Percentiles rank a stretch among this genome's conserved stretches.
phyloP scores from a whole-genome alignment of 2,329 filamentous ascomycete genomes.

The Fusarium sp. region DNA sequence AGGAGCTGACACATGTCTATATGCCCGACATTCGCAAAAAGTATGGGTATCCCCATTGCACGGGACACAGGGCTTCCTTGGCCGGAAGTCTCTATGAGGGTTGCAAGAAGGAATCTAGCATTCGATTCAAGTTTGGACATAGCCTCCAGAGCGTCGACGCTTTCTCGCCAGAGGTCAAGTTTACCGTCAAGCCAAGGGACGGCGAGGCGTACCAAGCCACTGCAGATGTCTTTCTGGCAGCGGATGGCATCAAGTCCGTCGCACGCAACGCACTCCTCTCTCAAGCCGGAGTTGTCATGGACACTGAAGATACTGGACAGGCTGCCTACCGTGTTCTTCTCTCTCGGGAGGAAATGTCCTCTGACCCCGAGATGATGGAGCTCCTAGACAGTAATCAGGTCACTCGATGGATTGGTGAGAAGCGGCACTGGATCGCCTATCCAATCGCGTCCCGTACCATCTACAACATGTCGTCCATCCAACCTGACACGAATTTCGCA shows the following conservation, averaged over 20 bases:
- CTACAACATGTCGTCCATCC: slow-evolving; percentile 71
- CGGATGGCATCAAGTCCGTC: slow-evolving; percentile 66
- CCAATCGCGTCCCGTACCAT: slow-evolving; percentile 73
- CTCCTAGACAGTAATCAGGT: slow-evolving; percentile 74
- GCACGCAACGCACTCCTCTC: slow-evolving; percentile 50
- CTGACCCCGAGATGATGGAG: slow-evolving; percentile 73
- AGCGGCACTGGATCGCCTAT: slow-evolving; percentile 81
- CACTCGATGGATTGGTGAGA: slow-evolving; percentile 79
- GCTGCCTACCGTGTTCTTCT: slow-evolving; percentile 85
- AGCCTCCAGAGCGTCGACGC: slow-evolving; percentile 65
- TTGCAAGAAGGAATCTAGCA: slow-evolving; percentile 69
- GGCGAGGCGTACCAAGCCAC: slow-evolving; percentile 63
- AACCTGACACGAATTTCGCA: slow-evolving; percentile 70
- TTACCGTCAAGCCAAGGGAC: slow-evolving; percentile 68
- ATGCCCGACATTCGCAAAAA: slow-evolving; percentile 72
- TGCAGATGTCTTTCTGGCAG: slow-evolving; percentile 62
- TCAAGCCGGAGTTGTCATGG: too few species aligned
- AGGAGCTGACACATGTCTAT: slow-evolving; percentile 76
- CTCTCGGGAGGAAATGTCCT: slow-evolving; percentile 70
- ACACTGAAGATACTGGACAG: slow-evolving; percentile 69
- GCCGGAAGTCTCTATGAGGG: slow-evolving; percentile 75
- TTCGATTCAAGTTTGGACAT: slow-evolving; percentile 75
- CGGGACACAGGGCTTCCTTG: slow-evolving; percentile 78
- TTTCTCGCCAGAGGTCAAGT: slow-evolving; percentile 67
- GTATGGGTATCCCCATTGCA: slow-evolving; percentile 82